A percentile compares a stretch with the other conserved stretches of the same genome.
Evolutionary conservation across 2,329 filamentous ascomycete species (phyloP).

Genomic region (Fusarium equiseti): DNA sequence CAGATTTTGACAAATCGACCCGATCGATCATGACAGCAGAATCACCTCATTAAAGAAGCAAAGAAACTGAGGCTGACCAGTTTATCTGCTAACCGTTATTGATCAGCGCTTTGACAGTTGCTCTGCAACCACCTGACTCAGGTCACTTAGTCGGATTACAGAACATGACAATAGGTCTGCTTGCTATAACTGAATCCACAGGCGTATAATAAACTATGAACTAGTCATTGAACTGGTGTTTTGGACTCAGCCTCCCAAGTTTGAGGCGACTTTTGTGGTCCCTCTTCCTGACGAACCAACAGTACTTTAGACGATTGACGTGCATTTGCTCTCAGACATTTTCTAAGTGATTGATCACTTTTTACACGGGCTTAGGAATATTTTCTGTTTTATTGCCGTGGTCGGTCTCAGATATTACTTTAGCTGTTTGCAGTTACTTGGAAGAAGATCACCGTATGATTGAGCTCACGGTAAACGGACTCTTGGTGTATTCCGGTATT

Average conservation of each 20-base stretch:
- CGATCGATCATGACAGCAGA: not conserved
- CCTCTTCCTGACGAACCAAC: not conserved
- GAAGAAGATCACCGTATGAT: not conserved
- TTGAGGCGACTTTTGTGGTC: not conserved
- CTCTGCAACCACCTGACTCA: slow-evolving; percentile 12
- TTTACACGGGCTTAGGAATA: not conserved
- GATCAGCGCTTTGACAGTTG: not conserved
- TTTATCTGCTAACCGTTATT: not conserved
- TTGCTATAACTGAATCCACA: slow-evolving; percentile 1
- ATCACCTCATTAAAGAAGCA: not conserved
- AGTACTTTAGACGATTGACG: not conserved
- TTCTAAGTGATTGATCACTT: not conserved
- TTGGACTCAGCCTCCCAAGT: not conserved
- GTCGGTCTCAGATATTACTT: not conserved
- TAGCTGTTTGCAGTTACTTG: not conserved
- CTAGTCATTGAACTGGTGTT: not conserved
- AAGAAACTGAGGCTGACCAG: slow-evolving; percentile 4
- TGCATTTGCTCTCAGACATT: not conserved
- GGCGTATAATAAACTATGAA: not conserved
- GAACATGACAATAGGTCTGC: too few relatives aligned
- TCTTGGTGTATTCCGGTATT: not conserved
- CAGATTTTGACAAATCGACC: not conserved
- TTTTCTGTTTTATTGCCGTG: not conserved
- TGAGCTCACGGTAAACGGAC: not conserved
- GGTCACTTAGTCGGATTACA: too few relatives aligned